phyloP scores from a whole-genome alignment of 179 eudicot genomes.

The Spergularia azorica region DNA sequence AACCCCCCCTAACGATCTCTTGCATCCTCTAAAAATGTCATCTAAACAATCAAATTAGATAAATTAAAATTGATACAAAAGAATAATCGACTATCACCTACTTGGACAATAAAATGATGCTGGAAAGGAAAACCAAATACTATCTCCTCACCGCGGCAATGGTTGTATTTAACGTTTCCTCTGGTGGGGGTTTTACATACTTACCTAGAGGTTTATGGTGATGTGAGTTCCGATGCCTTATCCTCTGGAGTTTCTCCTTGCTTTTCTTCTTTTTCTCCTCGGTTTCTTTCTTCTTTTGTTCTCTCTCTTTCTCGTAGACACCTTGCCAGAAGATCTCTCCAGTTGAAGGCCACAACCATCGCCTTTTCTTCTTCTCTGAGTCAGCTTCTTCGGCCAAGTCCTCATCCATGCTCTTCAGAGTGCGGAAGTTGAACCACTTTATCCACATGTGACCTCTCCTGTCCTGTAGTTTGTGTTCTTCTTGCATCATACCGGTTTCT shows the following conservation, averaged over 20 bases:
- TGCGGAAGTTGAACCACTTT: conserved; percentile 63
- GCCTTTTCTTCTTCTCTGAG: conserved; percentile 46
- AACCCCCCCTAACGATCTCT: conserved; percentile 13
- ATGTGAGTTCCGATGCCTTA: conserved; percentile 39
- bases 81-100: conserved; percentile 38
- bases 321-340: conserved; percentile 91
- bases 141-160: conserved; percentile 27
- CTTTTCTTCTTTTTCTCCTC: conserved; percentile 57
- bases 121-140: conserved; percentile 31
- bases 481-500: conserved; percentile 65
- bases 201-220: conserved; percentile 65
- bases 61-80: conserved; percentile 30
- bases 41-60: conserved; percentile 1
- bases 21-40: conserved; percentile 10
- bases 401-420: conserved; percentile 89
- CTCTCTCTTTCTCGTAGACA: conserved; percentile 64
- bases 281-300: conserved; percentile 39
- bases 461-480: conserved; percentile 58
- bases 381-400: conserved; percentile 91
- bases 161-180: conserved; percentile 34
- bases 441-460: conserved; percentile 86
- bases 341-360: conserved; percentile 89
- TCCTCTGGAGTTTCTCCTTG: conserved; percentile 60
- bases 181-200: conserved; percentile 71
- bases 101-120: conserved; percentile 10